Evolutionary conservation across 306 rosid genomes (phyloP).

Genomic region (Mucuna pruriens): DNA sequence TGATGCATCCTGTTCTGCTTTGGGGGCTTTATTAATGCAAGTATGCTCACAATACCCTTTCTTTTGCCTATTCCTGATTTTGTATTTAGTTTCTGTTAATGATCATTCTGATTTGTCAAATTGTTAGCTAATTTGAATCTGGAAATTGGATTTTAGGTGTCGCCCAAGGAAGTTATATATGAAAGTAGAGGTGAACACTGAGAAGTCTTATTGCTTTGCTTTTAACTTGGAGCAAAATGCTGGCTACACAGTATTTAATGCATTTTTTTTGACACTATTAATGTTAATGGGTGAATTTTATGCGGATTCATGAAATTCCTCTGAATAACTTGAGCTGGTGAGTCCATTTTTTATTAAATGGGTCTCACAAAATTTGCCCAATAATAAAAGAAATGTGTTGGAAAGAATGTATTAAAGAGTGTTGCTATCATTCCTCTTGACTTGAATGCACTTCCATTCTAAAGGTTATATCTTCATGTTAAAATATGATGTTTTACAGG

Average conservation of each 20-base stretch:
- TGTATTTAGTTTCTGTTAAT: conserved; percentile 24
- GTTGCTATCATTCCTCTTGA: background rate
- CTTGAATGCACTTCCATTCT: conserved; percentile 28
- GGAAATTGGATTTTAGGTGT: conserved; percentile 67
- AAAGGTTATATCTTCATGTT: conserved; percentile 29
- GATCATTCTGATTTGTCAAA: conserved; percentile 25
- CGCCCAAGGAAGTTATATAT: conserved; percentile 87
- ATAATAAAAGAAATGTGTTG: background rate
- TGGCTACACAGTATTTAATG: background rate
- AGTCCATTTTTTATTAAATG: background rate
- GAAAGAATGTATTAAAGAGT: background rate
- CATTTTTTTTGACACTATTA: background rate
- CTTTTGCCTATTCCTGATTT: conserved; percentile 21
- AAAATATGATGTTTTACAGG: conserved; percentile 53
- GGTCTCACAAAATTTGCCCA: background rate
- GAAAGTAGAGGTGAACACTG: conserved; percentile 70
- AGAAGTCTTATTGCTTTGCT: conserved; percentile 17
- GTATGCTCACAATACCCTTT: conserved; percentile 53
- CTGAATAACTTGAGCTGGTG: background rate
- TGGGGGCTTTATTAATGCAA: conserved; percentile 93
- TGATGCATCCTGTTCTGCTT: conserved; percentile 83
- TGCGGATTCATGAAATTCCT: background rate
- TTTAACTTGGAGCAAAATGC: conserved; percentile 24
- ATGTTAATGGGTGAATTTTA: background rate
- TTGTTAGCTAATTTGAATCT: conserved; percentile 37